Evolutionary conservation across 768 basidiomycete genomes (phyloP), one percentile per base, ranked within the genome.

Genomic region (Exsudoporus frostii): DNA sequence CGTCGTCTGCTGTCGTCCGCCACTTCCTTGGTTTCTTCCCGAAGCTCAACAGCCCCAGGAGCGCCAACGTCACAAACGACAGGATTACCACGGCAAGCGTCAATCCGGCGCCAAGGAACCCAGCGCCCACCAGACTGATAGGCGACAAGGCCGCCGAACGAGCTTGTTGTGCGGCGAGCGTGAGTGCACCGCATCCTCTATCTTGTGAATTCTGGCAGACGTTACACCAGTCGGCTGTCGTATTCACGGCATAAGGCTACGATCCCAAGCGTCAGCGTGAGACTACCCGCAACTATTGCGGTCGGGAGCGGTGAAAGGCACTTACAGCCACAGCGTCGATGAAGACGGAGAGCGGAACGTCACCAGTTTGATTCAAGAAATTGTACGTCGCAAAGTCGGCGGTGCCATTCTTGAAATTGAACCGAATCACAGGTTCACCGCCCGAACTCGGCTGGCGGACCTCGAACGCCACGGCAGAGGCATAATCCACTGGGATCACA

Each of bases 331-430:
- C 59, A 8, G 71, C 66, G 51, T 75, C 64, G 39, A 80, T 67
- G 60, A 88, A 82, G 2, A 65, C 70, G 15, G 79, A 76, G 25
- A 88, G 65, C 22, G 80, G 79, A 5, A 84, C 74, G 64, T 86
- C 85, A 15, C 68, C 74, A 2, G 73, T 67, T 3, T 62, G 67
- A 47, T 68, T 66, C 49, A 86, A 63, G 63, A 82, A 74, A 49
- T 70, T 65, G 69, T 81, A 82, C 3, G 74, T 74, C 51, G 54
- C 68, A 67, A 83, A 86, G 13, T 57, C 42, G 50, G 67, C 64
- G 0, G 84, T 82, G 9, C 85, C 85, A 54, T 88, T 88, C 74
- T 85, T 85, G 73, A 89, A 86, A 55, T 77, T 79, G 70, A 89
- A 79, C 4, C 84, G 77, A 19, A 88, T 56, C 42, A 82, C 71